phyloP scores from a whole-genome alignment of 1,284 basidiomycete genomes.

The Malassezia japonica region DNA sequence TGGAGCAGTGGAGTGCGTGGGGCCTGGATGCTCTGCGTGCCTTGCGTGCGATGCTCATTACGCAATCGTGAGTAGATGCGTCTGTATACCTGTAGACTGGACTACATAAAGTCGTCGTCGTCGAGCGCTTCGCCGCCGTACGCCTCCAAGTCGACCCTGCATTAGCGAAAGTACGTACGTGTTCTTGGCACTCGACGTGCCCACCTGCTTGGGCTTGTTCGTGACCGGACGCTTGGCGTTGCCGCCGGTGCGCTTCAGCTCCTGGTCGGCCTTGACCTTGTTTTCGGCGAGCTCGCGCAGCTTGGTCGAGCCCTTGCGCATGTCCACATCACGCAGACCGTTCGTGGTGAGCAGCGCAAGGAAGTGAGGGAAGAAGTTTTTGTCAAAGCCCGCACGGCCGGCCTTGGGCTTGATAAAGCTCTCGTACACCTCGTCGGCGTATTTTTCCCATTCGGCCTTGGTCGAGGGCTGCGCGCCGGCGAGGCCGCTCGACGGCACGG shows the following conservation, averaged over 20 bases:
- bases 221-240: constrained; percentile 4
- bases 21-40: neutral
- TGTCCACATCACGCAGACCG: constrained; percentile 38
- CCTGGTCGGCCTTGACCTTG: constrained; percentile 40
- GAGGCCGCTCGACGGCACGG: constrained; percentile 7
- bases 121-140: constrained; percentile 46
- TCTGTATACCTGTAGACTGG: constrained; percentile 1
- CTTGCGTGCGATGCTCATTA: constrained; percentile 6
- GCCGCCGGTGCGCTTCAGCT: constrained; percentile 35
- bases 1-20: neutral
- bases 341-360: constrained; percentile 20
- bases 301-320: constrained; percentile 31
- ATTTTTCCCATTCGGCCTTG: constrained; percentile 43
- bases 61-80: neutral
- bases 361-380: constrained; percentile 37
- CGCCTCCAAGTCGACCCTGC: constrained; percentile 33
- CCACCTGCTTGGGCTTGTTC: constrained; percentile 37
- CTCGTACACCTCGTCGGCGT: constrained; percentile 24
- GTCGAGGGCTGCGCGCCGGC: constrained; percentile 24
- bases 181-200: constrained; percentile 40
- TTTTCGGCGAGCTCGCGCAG: constrained; percentile 40
- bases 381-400: constrained; percentile 36
- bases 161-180: constrained; percentile 20
- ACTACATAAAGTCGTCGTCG: constrained; percentile 47
- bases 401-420: constrained; percentile 32